phyloP scores from a whole-genome alignment of 805 yeast genomes.

The Candida verbasci region DNA sequence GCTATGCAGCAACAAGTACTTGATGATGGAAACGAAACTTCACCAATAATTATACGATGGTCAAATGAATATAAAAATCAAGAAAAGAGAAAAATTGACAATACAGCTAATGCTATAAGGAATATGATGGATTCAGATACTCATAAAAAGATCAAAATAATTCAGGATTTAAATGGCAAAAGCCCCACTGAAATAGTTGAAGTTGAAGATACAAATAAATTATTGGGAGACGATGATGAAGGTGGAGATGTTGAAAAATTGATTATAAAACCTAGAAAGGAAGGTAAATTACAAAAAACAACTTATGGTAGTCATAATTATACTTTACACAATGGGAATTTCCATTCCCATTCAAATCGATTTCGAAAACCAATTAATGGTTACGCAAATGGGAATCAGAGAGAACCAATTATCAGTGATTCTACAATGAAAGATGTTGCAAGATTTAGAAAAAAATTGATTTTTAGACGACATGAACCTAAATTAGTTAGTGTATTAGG shows the following conservation, averaged over 20 bases:
- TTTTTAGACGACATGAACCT: slow-evolving; percentile 8
- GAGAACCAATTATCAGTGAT: slow-evolving; percentile 10
- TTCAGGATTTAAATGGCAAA: slow-evolving; percentile 8
- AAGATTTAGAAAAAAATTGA: slow-evolving; percentile 8
- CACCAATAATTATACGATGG: slow-evolving; percentile 70
- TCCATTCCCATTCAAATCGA: not conserved
- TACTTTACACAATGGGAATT: not conserved
- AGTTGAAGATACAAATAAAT: not conserved
- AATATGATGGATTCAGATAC: slow-evolving; percentile 26
- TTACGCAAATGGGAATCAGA: not conserved
- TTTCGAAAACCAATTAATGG: not conserved
- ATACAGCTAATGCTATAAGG: slow-evolving; percentile 50
- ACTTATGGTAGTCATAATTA: not conserved
- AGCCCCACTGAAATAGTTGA: not conserved
- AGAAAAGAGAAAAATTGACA: slow-evolving; percentile 47
- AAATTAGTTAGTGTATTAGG: slow-evolving; percentile 15
- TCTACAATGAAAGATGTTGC: slow-evolving; percentile 13
- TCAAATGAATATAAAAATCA: slow-evolving; percentile 83
- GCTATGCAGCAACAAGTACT: slow-evolving; percentile 85
- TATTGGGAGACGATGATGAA: slow-evolving; percentile 2
- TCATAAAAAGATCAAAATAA: not conserved
- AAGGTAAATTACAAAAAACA: not conserved
- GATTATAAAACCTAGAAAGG: not conserved
- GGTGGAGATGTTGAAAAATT: slow-evolving; percentile 2
- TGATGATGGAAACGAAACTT: slow-evolving; percentile 44